phyloP scores from a whole-genome alignment of 2,329 filamentous ascomycete species.

The Harringtonia lauricola region DNA sequence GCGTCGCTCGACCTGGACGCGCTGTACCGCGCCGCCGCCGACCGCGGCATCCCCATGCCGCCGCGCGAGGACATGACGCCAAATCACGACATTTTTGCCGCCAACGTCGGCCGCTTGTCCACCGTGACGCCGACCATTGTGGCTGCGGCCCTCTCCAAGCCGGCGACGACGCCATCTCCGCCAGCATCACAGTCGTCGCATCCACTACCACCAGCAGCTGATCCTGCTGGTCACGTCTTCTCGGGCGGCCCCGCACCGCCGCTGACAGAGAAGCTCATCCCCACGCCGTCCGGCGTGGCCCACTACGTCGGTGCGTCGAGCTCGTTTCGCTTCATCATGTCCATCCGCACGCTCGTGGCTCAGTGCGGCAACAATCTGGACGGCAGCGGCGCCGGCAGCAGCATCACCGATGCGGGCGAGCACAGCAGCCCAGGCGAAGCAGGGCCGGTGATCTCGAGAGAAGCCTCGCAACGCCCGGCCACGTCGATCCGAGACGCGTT shows the following conservation, averaged over 20 bases:
- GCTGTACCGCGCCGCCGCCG: constrained; percentile 9
- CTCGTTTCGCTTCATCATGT: constrained; percentile 11
- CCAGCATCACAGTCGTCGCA: neutral
- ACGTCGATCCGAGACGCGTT: constrained; percentile 7
- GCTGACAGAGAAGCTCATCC: constrained; percentile 11
- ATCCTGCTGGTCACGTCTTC: neutral
- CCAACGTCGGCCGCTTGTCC: neutral
- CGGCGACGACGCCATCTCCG: neutral
- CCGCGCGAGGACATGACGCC: constrained; percentile 11
- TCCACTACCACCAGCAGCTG: neutral
- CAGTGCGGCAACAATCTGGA: constrained; percentile 7
- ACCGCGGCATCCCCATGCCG: constrained; percentile 10
- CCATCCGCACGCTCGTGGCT: constrained; percentile 9
- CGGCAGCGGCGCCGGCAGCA: neutral
- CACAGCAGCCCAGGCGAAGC: too few species aligned
- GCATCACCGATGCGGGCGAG: too few species aligned
- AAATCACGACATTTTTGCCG: constrained; percentile 7
- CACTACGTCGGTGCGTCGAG: constrained; percentile 12
- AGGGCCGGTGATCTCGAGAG: neutral
- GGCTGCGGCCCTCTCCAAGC: constrained; percentile 1
- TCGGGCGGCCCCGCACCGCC: neutral
- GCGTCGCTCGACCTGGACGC: constrained; percentile 8
- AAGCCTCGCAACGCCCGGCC: neutral
- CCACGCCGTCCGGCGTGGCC: constrained; percentile 7
- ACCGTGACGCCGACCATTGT: constrained; percentile 2